Evolutionary conservation across 2,329 filamentous ascomycete genomes (phyloP).

Genomic region (Cercospora zeae-maydis): DNA sequence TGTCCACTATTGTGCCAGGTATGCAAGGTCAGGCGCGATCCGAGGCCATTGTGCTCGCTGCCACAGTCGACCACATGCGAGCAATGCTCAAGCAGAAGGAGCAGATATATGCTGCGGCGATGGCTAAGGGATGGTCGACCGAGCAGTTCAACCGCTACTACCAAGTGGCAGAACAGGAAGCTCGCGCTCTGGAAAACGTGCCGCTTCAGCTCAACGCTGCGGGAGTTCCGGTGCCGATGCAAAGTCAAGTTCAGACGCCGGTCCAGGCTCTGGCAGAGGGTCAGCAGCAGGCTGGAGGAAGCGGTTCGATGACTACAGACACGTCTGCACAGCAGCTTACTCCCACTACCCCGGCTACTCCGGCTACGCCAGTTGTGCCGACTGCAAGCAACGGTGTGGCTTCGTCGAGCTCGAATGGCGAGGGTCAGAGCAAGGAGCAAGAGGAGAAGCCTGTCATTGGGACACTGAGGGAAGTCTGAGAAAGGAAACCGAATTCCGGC

Average conservation of each 20-base stretch:
- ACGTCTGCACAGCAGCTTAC: not conserved
- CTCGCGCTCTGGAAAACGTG: conserved; percentile 1
- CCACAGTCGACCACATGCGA: conserved; percentile 45
- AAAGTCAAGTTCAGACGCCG: not conserved
- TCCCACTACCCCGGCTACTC: not conserved
- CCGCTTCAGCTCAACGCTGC: conserved; percentile 1
- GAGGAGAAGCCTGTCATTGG: not conserved
- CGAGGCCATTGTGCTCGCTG: conserved; percentile 75
- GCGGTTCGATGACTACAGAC: not conserved
- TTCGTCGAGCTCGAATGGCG: not conserved
- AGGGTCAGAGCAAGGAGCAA: not conserved
- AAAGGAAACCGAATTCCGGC: not conserved
- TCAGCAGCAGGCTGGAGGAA: not conserved
- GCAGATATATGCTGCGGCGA: conserved; percentile 36
- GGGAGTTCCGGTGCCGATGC: not conserved
- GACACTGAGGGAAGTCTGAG: not conserved
- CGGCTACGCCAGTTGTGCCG: not conserved
- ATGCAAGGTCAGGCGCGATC: conserved; percentile 79
- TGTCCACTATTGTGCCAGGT: conserved; percentile 76
- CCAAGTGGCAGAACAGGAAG: conserved; percentile 4
- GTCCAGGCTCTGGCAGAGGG: not conserved
- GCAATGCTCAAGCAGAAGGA: conserved; percentile 39
- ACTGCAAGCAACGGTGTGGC: not conserved
- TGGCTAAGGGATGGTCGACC: conserved; percentile 20
- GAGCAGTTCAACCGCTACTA: conserved; percentile 20